phyloP scores from a whole-genome alignment of 2,329 filamentous ascomycete genomes.

The Ilyonectria destructans region DNA sequence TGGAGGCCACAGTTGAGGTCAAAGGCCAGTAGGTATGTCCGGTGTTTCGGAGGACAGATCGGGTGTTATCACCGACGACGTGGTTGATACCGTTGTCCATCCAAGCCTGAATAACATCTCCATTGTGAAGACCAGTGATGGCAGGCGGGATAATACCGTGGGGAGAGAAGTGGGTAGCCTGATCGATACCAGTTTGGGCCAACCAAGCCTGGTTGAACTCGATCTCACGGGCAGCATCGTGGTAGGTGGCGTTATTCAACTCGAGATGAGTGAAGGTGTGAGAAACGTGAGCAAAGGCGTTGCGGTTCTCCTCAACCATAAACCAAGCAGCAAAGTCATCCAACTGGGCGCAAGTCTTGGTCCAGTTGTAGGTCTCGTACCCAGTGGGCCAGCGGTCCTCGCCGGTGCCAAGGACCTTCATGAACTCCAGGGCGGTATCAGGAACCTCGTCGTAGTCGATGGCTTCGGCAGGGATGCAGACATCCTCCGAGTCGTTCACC shows the following conservation, averaged over 20 bases:
- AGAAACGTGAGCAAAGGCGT: slow-evolving; percentile 37
- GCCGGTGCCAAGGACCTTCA: slow-evolving; percentile 33
- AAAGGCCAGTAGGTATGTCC: slow-evolving; percentile 35
- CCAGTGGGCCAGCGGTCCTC: slow-evolving; percentile 28
- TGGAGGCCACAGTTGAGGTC: slow-evolving; percentile 32
- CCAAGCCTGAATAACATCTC: slow-evolving; percentile 38
- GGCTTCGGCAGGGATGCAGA: slow-evolving; percentile 17
- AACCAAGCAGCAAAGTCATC: slow-evolving; percentile 39
- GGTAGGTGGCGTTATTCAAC: slow-evolving; percentile 39
- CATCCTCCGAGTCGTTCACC: neutral
- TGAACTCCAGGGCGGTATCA: slow-evolving; percentile 31
- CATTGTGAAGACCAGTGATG: slow-evolving; percentile 41
- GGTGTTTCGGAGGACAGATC: slow-evolving; percentile 20
- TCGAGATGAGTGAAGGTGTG: slow-evolving; percentile 39
- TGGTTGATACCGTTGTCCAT: slow-evolving; percentile 32
- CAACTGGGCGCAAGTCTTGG: slow-evolving; percentile 29
- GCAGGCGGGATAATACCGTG: slow-evolving; percentile 36
- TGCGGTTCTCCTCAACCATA: slow-evolving; percentile 31
- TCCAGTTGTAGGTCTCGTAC: slow-evolving; percentile 33
- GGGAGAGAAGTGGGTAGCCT: slow-evolving; percentile 30
- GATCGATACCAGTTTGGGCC: slow-evolving; percentile 34
- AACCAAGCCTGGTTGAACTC: slow-evolving; percentile 39
- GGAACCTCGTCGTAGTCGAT: slow-evolving; percentile 29
- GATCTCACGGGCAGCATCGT: slow-evolving; percentile 37
- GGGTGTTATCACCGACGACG: slow-evolving; percentile 40